Base-by-base conservation (phyloP, 2,329 filamentous ascomycete species). In the Calonectria pteridis region DNA sequence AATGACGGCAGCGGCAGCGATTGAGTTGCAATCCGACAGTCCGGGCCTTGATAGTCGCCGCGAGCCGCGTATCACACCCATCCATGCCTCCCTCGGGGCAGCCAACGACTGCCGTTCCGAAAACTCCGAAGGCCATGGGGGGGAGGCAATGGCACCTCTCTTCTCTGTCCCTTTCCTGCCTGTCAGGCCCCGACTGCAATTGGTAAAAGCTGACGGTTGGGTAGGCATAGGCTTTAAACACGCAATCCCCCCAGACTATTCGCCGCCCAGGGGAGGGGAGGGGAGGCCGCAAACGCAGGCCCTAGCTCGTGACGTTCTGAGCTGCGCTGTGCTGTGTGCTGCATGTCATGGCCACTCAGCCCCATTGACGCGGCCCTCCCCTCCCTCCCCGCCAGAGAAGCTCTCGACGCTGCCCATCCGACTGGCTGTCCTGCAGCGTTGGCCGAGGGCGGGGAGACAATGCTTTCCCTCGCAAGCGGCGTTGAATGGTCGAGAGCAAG, bases 11-110 rank as follows among this genome's bases (percentile, higher is more conserved):
- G 28, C 55, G 29, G 55, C 40, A 6, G 16, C 14, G 35, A 40
- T 59, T 59, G 55, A 59, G 33, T 59, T 59, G 55, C 55, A 37
- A 33, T 23, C 55, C 55, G 18, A 31, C 16, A 43, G 40, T 43
- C 40, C 40, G 55, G 31, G 20, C 20, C 53, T 14, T 7, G 31
- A 59, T 37, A 37, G 55, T 28, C 26, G 50, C 50, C 20, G 35
- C 31, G n/a, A 35, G 55, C 55, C 55, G 55, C 55, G 55, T 59
- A 59, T 37, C 55, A 59, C 53, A 37, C 40, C n/a, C 55, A 40
- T 35, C n/a, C 55, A 58, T 31, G 28, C 20, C 46, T 18, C 51
- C 20, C 46, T 18, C 37, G 37, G 37, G 5, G 26, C 26, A 53
- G 50, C 50, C 29, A 16, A n/a, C 26, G 26, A 18, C 23, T 58